phyloP scores from a whole-genome alignment of 257 asterid species.

The Oldenlandia corymbosa region DNA sequence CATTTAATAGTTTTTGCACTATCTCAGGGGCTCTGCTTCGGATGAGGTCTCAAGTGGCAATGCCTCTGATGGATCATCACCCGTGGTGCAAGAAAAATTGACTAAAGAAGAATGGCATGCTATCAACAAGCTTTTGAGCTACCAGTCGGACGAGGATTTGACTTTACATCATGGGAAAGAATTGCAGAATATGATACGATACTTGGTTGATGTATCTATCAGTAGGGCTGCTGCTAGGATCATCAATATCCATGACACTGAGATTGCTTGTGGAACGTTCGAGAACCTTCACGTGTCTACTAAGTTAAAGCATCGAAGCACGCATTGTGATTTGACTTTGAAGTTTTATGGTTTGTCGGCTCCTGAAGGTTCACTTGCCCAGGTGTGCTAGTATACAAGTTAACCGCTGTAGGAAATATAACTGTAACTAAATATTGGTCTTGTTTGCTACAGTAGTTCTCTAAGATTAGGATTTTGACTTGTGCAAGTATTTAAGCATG shows the following conservation, averaged over 20 bases:
- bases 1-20: slow-evolving; percentile 15
- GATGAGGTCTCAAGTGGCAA: slow-evolving; percentile 48
- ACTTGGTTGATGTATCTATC: slow-evolving; percentile 73
- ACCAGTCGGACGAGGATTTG: slow-evolving; percentile 89
- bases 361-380: slow-evolving; percentile 98
- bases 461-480: slow-evolving; percentile 4
- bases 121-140: slow-evolving; percentile 82
- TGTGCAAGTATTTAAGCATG: slow-evolving; percentile 41
- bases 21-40: slow-evolving; percentile 63
- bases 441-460: neutral
- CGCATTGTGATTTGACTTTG: slow-evolving; percentile 75
- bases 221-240: slow-evolving; percentile 88
- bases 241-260: slow-evolving; percentile 56
- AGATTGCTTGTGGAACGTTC: slow-evolving; percentile 92
- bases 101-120: slow-evolving; percentile 99
- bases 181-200: slow-evolving; percentile 65
- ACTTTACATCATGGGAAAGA: slow-evolving; percentile 58
- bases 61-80: slow-evolving; percentile 53
- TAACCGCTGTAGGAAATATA: too few species aligned
- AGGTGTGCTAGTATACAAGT: too few species aligned
- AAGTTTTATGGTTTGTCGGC: slow-evolving; percentile 87
- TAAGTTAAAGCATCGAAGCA: slow-evolving; percentile 73
- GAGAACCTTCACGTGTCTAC: slow-evolving; percentile 83
- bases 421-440: slow-evolving; percentile 13
- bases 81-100: slow-evolving; percentile 64